These are phyloP conservation scores for Barnettozyma populi DNA, from an alignment of 805 yeast genomes.

Conservation along the genomic window DNA sequence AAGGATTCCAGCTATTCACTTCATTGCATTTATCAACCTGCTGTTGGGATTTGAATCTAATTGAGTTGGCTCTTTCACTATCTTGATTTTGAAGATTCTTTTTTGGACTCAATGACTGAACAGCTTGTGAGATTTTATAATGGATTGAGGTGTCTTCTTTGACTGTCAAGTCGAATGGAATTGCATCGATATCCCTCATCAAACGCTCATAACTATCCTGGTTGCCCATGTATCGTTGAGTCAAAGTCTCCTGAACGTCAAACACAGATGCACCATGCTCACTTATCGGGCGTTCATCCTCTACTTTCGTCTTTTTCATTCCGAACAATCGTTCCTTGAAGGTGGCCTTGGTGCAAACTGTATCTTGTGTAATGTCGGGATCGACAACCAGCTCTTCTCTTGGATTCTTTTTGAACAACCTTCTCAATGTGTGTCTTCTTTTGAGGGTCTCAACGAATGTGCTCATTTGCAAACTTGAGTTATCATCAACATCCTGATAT, in stretches of 20 bases:
- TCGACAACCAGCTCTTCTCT: background rate
- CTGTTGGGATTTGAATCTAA: conserved; percentile 6
- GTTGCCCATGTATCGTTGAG: conserved; percentile 22
- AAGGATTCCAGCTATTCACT: conserved; percentile 19
- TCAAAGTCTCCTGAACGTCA: conserved; percentile 21
- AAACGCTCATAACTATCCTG: conserved; percentile 16
- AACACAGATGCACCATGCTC: conserved; percentile 2
- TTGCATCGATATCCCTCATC: conserved; percentile 21
- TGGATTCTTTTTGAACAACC: background rate
- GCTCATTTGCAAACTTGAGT: conserved; percentile 11
- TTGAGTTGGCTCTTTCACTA: conserved; percentile 1
- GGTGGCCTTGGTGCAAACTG: background rate
- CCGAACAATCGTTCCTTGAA: conserved; percentile 11
- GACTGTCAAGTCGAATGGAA: conserved; percentile 20
- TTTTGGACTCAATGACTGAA: conserved; percentile 17
- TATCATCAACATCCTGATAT: background rate
- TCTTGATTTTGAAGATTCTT: background rate
- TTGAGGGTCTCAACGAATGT: background rate
- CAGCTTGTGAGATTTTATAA: conserved; percentile 7
- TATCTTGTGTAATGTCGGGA: background rate
- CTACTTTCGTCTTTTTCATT: background rate
- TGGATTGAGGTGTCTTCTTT: conserved; percentile 12
- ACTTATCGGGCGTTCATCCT: background rate
- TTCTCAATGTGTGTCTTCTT: conserved; percentile 4
- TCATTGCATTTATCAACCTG: conserved; percentile 2